These are phyloP conservation scores for Paracamarosporium sp. DNA, from an alignment of 2,329 filamentous ascomycete species.

Conservation along the genomic window DNA sequence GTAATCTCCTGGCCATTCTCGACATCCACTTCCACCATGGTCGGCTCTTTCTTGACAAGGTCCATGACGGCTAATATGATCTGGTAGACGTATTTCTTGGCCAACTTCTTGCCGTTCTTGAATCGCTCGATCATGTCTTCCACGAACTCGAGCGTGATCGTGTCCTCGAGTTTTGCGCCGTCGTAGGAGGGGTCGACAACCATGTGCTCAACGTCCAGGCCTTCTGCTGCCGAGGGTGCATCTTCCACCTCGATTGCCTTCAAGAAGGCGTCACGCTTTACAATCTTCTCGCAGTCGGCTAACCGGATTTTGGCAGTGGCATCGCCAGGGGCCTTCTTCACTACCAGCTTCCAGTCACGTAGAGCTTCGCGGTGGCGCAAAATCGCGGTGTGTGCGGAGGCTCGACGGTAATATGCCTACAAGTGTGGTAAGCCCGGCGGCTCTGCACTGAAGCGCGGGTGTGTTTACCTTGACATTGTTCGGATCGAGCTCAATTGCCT, in stretches of 20 bases:
- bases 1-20: slow-evolving; percentile 80
- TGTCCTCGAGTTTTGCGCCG: slow-evolving; percentile 74
- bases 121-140: slow-evolving; percentile 20
- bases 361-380: slow-evolving; percentile 86
- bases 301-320: slow-evolving; percentile 91
- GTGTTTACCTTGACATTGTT: slow-evolving; percentile 79
- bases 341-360: slow-evolving; percentile 89
- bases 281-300: slow-evolving; percentile 92
- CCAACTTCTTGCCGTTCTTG: slow-evolving; percentile 92
- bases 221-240: slow-evolving; percentile 82
- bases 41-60: slow-evolving; percentile 88
- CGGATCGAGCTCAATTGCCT: slow-evolving; percentile 87
- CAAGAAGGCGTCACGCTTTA: slow-evolving; percentile 90
- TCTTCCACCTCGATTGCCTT: slow-evolving; percentile 84
- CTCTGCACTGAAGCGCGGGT: not conserved
- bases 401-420: slow-evolving; percentile 92
- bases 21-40: slow-evolving; percentile 93
- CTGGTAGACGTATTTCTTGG: slow-evolving; percentile 96
- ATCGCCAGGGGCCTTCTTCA: slow-evolving; percentile 85
- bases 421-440: slow-evolving; percentile 12
- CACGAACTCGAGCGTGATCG: slow-evolving; percentile 91
- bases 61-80: slow-evolving; percentile 91
- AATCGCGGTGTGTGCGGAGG: slow-evolving; percentile 89
- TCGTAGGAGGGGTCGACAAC: slow-evolving; percentile 84
- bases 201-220: slow-evolving; percentile 72